Percentiles rank a stretch among this genome's conserved stretches.
Conservation (phyloP, 2,329 filamentous ascomycete genomes). For the Trichoderma koningii region DNA sequence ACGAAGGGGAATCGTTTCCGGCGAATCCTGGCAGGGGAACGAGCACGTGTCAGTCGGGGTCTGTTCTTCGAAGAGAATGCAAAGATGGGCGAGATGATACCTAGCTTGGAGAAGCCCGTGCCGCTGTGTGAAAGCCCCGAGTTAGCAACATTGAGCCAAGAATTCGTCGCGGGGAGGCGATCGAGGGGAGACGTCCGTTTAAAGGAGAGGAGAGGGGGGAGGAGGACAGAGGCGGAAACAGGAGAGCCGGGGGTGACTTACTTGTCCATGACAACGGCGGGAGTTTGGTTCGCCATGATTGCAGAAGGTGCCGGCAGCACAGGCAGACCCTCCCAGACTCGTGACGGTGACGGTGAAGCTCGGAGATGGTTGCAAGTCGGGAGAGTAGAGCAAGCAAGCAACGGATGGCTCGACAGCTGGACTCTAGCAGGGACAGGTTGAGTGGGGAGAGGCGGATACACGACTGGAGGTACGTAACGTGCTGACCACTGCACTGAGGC, state of each 20-base stretch:
- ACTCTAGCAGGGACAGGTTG: slow-evolving; percentile 10
- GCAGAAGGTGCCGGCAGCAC: slow-evolving; percentile 33
- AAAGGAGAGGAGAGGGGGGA: not conserved
- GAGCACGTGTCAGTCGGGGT: slow-evolving; percentile 32
- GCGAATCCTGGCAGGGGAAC: slow-evolving; percentile 71
- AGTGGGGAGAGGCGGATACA: slow-evolving; percentile 25
- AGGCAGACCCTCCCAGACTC: slow-evolving; percentile 28
- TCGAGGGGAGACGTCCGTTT: not conserved
- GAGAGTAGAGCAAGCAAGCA: slow-evolving; percentile 22
- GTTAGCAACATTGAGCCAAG: slow-evolving; percentile 37
- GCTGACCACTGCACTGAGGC: not conserved
- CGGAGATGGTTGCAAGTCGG: slow-evolving; percentile 25
- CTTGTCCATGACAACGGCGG: slow-evolving; percentile 99
- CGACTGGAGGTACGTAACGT: slow-evolving; percentile 22
- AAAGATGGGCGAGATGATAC: slow-evolving; percentile 53
- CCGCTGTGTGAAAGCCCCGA: slow-evolving; percentile 68
- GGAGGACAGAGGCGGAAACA: slow-evolving; percentile 34
- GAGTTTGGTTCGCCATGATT: slow-evolving; percentile 93
- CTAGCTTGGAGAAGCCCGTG: slow-evolving; percentile 98
- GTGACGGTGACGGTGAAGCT: slow-evolving; percentile 25
- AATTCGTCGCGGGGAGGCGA: slow-evolving; percentile 28
- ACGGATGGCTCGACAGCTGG: slow-evolving; percentile 26
- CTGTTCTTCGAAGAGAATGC: slow-evolving; percentile 28
- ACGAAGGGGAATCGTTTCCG: slow-evolving; percentile 98
- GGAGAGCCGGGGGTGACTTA: slow-evolving; percentile 53